phyloP scores from a whole-genome alignment of 768 basidiomycete species.

The Thelephora ganbajun region DNA sequence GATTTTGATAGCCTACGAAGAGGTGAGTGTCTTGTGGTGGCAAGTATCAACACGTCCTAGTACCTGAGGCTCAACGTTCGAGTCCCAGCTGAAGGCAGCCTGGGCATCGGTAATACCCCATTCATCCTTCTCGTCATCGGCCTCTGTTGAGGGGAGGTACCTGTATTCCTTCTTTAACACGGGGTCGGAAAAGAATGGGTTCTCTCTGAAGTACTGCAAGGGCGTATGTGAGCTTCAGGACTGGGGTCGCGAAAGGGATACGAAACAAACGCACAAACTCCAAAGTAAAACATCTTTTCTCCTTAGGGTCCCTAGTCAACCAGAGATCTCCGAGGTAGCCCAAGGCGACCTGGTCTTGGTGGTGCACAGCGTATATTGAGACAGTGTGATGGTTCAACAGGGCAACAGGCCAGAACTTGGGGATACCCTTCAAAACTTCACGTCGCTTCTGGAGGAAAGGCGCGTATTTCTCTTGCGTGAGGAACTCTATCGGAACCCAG shows the following conservation, averaged over 20 bases:
- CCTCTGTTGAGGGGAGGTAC: constrained; percentile 40
- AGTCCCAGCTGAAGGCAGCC: constrained; percentile 72
- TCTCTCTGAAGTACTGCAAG: constrained; percentile 67
- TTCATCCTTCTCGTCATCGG: constrained; percentile 46
- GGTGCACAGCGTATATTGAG: constrained; percentile 54
- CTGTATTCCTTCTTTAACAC: constrained; percentile 78
- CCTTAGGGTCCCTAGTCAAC: constrained; percentile 57
- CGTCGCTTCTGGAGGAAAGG: constrained; percentile 65
- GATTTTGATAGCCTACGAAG: constrained; percentile 44
- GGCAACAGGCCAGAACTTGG: constrained; percentile 79
- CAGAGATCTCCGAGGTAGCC: constrained; percentile 79
- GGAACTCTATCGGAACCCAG: constrained; percentile 36
- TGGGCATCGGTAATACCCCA: constrained; percentile 68
- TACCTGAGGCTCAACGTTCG: constrained; percentile 57
- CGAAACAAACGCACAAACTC: constrained; percentile 61
- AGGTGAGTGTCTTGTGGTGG: constrained; percentile 1
- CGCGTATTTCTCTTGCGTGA: constrained; percentile 38
- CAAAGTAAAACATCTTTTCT: constrained; percentile 71
- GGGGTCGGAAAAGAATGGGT: constrained; percentile 66
- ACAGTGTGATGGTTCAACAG: constrained; percentile 60
- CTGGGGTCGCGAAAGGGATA: constrained; percentile 1
- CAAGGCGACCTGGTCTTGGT: constrained; percentile 68
- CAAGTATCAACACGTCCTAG: constrained; percentile 9
- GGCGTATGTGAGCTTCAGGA: not conserved
- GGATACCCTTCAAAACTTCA: constrained; percentile 45